These are phyloP conservation scores for Ustilago shanxiensis DNA, from an alignment of 1,284 basidiomycete genomes.

Conservation along the genomic window DNA sequence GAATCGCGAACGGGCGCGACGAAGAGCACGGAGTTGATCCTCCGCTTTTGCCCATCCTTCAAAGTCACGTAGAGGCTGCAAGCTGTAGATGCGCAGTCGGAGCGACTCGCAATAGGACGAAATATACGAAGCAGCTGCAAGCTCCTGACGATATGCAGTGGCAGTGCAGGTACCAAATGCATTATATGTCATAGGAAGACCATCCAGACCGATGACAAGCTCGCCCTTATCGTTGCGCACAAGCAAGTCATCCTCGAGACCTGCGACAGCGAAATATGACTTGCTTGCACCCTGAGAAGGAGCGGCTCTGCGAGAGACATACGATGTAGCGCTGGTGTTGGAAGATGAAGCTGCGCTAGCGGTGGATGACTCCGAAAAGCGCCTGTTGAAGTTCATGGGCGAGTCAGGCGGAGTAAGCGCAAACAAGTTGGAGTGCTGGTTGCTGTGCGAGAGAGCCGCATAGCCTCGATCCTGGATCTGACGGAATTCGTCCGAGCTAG, in stretches of 20 bases:
- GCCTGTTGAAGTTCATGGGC: slow-evolving; percentile 36
- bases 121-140: slow-evolving; percentile 65
- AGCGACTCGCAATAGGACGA: slow-evolving; percentile 50
- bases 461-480: slow-evolving; percentile 30
- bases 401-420: slow-evolving; percentile 51
- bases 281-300: background rate
- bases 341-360: slow-evolving; percentile 18
- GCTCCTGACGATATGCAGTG: slow-evolving; percentile 34
- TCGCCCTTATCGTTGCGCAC: slow-evolving; percentile 74
- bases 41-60: slow-evolving; percentile 62
- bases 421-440: background rate
- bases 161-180: slow-evolving; percentile 51
- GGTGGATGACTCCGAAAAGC: slow-evolving; percentile 17
- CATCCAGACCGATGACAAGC: slow-evolving; percentile 73
- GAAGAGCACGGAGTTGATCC: slow-evolving; percentile 38
- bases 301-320: slow-evolving; percentile 24
- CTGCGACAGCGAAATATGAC: slow-evolving; percentile 11
- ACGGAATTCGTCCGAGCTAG: slow-evolving; percentile 53
- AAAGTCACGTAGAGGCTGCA: slow-evolving; percentile 70
- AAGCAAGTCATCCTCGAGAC: slow-evolving; percentile 67
- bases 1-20: slow-evolving; percentile 48
- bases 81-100: slow-evolving; percentile 65
- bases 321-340: slow-evolving; percentile 22
- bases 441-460: slow-evolving; percentile 1
- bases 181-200: slow-evolving; percentile 53